These are phyloP conservation scores for Jatropha multifida DNA, from an alignment of 441 rosid genomes.

Conservation along the genomic window DNA sequence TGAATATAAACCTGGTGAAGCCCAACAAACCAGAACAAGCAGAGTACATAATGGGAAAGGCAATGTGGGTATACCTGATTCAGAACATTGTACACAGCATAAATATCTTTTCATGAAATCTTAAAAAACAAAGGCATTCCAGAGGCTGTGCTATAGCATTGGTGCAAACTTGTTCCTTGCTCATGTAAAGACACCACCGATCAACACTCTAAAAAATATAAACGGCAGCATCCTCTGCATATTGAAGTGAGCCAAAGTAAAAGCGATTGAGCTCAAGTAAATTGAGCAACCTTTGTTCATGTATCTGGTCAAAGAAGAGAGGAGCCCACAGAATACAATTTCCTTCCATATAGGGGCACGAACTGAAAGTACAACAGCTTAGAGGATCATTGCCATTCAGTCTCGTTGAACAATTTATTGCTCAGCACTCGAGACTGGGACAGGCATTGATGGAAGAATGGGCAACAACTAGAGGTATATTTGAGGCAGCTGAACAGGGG, in stretches of 20 bases:
- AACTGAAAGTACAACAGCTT: slow-evolving; percentile 70
- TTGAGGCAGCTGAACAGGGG: slow-evolving; percentile 73
- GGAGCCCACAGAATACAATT: slow-evolving; percentile 83
- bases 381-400: slow-evolving; percentile 77
- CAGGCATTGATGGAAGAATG: slow-evolving; percentile 64
- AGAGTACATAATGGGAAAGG: slow-evolving; percentile 4
- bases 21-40: slow-evolving; percentile 5
- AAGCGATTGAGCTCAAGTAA: slow-evolving; percentile 70
- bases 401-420: slow-evolving; percentile 82
- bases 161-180: slow-evolving; percentile 75
- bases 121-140: slow-evolving; percentile 34
- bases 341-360: slow-evolving; percentile 88
- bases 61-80: slow-evolving; percentile 19
- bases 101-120: slow-evolving; percentile 31
- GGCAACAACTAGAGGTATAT: slow-evolving; percentile 72
- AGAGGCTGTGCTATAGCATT: slow-evolving; percentile 80
- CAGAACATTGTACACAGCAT: slow-evolving; percentile 14
- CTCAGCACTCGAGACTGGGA: slow-evolving; percentile 71
- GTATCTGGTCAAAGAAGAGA: slow-evolving; percentile 81
- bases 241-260: slow-evolving; percentile 85
- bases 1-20: not conserved
- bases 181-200: slow-evolving; percentile 69
- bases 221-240: slow-evolving; percentile 87
- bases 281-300: slow-evolving; percentile 91
- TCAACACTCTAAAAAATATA: slow-evolving; percentile 72